Evolutionary conservation across 495 filamentous ascomycete species (phyloP).

Genomic region (Zalerion maritima): DNA sequence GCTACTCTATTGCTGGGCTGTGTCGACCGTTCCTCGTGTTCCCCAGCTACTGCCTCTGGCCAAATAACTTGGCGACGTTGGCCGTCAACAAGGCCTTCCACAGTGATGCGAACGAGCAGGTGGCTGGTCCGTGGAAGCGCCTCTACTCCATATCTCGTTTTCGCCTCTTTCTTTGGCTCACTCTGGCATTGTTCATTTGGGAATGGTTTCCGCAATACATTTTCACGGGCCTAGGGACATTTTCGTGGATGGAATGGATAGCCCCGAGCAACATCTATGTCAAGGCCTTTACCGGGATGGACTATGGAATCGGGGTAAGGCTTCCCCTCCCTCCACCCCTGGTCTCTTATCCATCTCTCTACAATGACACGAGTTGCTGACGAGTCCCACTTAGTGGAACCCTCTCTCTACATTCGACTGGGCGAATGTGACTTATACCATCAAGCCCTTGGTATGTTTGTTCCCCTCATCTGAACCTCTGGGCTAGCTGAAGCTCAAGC

Average conservation of each 20-base stretch:
- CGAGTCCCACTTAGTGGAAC: conserved; percentile 12
- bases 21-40: conserved; percentile 42
- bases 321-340: conserved; percentile 4
- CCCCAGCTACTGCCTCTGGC: conserved; percentile 29
- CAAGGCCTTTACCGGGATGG: conserved; percentile 16
- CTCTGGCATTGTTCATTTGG: conserved; percentile 24
- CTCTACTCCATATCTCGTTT: conserved; percentile 20
- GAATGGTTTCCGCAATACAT: conserved; percentile 32
- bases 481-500: no score
- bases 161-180: conserved; percentile 19
- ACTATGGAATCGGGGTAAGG: conserved; percentile 14
- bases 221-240: conserved; percentile 20
- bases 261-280: conserved; percentile 21
- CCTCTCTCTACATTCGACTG: conserved; percentile 28
- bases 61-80: conserved; percentile 25
- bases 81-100: conserved; percentile 31
- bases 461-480: no score
- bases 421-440: conserved; percentile 18
- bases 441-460: conserved; percentile 17
- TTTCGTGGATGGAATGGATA: conserved; percentile 32
- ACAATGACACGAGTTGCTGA: neutral
- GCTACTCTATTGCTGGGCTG: conserved; percentile 37
- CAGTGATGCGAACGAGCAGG: conserved; percentile 14
- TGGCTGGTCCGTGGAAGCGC: conserved; percentile 19
- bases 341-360: neutral